Evolutionary conservation across 768 basidiomycete species (phyloP), one percentile per base, ranked within the genome.

Genomic region (Tulasnella sp.): DNA sequence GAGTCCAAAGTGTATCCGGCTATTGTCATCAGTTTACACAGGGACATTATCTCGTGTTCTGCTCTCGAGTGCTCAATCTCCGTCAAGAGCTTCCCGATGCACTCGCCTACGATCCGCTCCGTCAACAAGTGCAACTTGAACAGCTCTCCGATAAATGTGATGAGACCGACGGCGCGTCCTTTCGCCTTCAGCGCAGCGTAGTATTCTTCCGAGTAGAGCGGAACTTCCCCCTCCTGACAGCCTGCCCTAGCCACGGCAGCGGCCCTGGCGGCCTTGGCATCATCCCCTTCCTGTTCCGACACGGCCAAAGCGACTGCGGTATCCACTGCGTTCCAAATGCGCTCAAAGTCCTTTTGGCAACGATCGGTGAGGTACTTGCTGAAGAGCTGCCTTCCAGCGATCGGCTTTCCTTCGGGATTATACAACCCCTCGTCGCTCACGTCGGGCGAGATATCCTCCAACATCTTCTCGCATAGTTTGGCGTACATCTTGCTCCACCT

Each of bases 401-500:
- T 66, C 17, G 68, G 71, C 32, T 69, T 67, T 51, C 72, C 74
- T 61, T 73, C 72, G 42, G 58, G 58, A 26, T 67, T 67, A 49
- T 64, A 64, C 58, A 72, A 65, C 32, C 69, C 63, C 42, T 71
- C 70, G 65, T 76, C 75, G 38, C 65, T 68, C 38, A 76, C 69
- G 13, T 71, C 69, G 47, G 68, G 64, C 30, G 73, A 72, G 48
- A 77, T 65, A n/a, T 66, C 64, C 49, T 71, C 70, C 67, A 73
- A 68, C 52, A 75, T 64, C 65, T 71, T 69, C 58, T 70, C 68
- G 65, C 75, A 76, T 21, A 77, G 66, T 44, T 69, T 68, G 13
- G 75, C 76, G 66, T 77, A 77, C 73, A 77, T 76, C 58, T 69
- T 67, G 8, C 74, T 75, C 75, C 75, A 77, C 52, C 73, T 71